phyloP scores from a whole-genome alignment of 257 asterid species.

The Solanum sitiens region DNA sequence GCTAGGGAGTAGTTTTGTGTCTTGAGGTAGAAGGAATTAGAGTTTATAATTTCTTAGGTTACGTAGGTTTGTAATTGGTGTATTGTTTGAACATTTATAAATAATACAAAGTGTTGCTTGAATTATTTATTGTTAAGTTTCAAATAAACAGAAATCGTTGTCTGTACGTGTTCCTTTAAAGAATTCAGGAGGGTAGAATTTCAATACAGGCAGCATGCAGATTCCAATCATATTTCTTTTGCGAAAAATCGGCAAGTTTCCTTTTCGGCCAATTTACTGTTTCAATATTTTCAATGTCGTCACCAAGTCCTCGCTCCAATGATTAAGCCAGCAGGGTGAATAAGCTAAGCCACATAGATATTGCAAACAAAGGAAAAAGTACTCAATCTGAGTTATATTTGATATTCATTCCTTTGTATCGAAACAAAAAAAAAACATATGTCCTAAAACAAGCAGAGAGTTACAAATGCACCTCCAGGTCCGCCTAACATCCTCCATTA shows the following conservation, averaged over 20 bases:
- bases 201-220: constrained; percentile 52
- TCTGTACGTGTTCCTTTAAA: too few relatives aligned
- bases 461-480: constrained; percentile 62
- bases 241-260: constrained; percentile 84
- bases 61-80: too few relatives aligned
- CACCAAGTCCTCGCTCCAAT: constrained; percentile 96
- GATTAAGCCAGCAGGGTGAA: constrained; percentile 59
- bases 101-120: too few relatives aligned
- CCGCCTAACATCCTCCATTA: constrained; percentile 95
- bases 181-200: too few relatives aligned
- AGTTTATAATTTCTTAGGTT: too few relatives aligned
- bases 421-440: neutral
- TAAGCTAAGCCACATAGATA: too few relatives aligned
- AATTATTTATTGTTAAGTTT: too few relatives aligned
- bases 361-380: neutral
- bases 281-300: constrained; percentile 84
- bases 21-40: too few relatives aligned
- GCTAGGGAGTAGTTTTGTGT: too few relatives aligned
- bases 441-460: neutral
- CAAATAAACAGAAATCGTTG: too few relatives aligned
- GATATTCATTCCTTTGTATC: neutral
- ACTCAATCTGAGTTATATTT: neutral
- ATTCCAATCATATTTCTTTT: constrained; percentile 91
- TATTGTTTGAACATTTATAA: too few relatives aligned
- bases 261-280: constrained; percentile 74